A percentile compares a stretch with the other conserved stretches of the same genome.
phyloP scores from a whole-genome alignment of 495 filamentous ascomycete species.

The Podospora pseudopauciseta region DNA sequence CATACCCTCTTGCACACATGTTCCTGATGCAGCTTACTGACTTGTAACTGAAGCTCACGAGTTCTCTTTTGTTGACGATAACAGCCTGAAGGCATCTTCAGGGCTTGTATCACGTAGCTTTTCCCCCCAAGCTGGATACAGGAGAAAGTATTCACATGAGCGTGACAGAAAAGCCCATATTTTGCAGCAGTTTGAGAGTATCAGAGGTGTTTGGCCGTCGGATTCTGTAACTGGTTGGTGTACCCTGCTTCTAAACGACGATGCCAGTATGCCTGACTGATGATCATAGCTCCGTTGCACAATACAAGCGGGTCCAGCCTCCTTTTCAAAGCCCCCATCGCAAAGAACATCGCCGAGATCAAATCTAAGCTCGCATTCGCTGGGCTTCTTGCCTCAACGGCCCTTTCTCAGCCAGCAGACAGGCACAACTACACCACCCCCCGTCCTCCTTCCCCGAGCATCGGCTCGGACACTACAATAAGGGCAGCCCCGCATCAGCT shows the following conservation, averaged over 20 bases:
- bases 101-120: not conserved
- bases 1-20: not conserved
- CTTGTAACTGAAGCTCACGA: not conserved
- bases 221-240: not conserved
- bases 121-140: not conserved
- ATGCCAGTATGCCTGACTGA: not conserved
- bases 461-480: not conserved
- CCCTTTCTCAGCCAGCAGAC: not conserved
- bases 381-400: not conserved
- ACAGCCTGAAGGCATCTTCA: not conserved
- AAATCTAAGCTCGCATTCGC: not conserved
- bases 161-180: not conserved
- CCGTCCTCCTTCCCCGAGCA: not conserved
- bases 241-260: not conserved
- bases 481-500: not conserved
- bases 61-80: not conserved
- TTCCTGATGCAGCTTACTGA: not conserved
- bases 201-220: not conserved
- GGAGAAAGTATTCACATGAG: not conserved
- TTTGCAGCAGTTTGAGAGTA: not conserved
- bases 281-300: not conserved
- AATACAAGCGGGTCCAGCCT: not conserved
- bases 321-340: too few relatives aligned
- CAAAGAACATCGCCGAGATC: not conserved
- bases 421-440: not conserved